Base-by-base conservation (phyloP, 1,139 yeast genomes). In the Taphrina sp. region DNA sequence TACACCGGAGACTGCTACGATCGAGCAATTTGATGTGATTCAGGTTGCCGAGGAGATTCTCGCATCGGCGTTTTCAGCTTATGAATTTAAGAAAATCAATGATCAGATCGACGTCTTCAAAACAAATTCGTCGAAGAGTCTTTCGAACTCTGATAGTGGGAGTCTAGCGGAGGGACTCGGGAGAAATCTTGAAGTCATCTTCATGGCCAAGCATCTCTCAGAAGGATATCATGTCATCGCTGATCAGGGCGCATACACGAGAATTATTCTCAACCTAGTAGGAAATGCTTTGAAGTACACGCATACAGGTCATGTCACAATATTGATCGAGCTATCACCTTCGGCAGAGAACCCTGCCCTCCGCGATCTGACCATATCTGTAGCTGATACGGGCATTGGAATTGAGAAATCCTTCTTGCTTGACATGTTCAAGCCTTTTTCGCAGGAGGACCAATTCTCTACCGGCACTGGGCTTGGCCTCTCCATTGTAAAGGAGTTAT, bases 391-490 rank as follows among this genome's bases (percentile, higher is more conserved):
- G 0, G 95, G 95, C 68, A 85, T 86, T 63, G 95, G 95, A 64
- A 87, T 87, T 61, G 87, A 83, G 66, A 82, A 79, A 66, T 95
- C 86, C 65, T 86, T 86, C 66, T 74, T 87, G 43, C 95, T 87
- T 45, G 76, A 86, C 38, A 39, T 87, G 66, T 87, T 87, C 65
- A 95, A 86, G 65, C 87, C 92, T 3, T 87, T 87, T 73, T 83
- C 95, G 65, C 95, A 87, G 70, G 95, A 95, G 2, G 95, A 87
- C 72, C 95, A 95, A 51, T 85, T 95, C 2, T 86, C 95, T 0
- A 87, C 95, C 1, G 95, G 95, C 67, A 87, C 95, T 5, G 92
- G 92, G 59, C 75, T 87, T 52, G 95, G 95, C 23, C 75, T 87
- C 59, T 85, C 95, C 1, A 87, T 87, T 69, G 87, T 95, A 5